Conservation (phyloP, 352 stramenopile genomes). For the Pythium dissimile region DNA sequence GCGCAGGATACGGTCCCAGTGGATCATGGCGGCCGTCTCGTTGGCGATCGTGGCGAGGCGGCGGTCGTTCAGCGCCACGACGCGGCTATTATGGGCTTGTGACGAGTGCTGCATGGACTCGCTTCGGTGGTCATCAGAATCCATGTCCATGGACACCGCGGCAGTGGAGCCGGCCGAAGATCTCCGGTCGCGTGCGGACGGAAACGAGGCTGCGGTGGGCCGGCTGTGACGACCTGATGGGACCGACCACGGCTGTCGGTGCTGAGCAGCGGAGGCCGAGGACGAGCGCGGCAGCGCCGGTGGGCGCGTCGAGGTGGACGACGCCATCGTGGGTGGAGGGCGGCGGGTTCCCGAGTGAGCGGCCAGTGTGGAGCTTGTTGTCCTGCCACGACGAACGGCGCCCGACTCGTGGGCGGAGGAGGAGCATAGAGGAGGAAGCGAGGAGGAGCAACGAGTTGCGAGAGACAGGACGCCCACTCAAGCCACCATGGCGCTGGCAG, state of each 20-base stretch:
- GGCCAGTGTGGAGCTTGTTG: not conserved
- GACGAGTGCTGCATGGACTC: not conserved
- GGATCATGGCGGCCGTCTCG: slow-evolving; percentile 20
- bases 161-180: slow-evolving; percentile 6
- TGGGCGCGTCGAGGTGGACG: not conserved
- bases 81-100: not conserved
- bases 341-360: not conserved
- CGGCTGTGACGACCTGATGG: not conserved
- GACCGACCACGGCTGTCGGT: not conserved
- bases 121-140: not conserved
- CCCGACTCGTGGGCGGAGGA: not conserved
- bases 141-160: slow-evolving; percentile 12
- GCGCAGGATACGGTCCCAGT: slow-evolving; percentile 21
- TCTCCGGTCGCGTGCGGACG: not conserved
- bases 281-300: slow-evolving; percentile 4
- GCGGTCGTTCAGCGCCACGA: slow-evolving; percentile 18
- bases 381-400: not conserved
- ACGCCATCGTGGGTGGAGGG: not conserved
- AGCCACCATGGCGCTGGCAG: too few species aligned
- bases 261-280: not conserved
- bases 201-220: slow-evolving; percentile 3
- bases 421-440: not conserved
- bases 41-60: slow-evolving; percentile 15
- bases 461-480: not conserved
- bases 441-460: not conserved